Evolutionary conservation across 2,329 filamentous ascomycete genomes (phyloP), one percentile per base, ranked within the genome.

Genomic region (Exophiala sp.): DNA sequence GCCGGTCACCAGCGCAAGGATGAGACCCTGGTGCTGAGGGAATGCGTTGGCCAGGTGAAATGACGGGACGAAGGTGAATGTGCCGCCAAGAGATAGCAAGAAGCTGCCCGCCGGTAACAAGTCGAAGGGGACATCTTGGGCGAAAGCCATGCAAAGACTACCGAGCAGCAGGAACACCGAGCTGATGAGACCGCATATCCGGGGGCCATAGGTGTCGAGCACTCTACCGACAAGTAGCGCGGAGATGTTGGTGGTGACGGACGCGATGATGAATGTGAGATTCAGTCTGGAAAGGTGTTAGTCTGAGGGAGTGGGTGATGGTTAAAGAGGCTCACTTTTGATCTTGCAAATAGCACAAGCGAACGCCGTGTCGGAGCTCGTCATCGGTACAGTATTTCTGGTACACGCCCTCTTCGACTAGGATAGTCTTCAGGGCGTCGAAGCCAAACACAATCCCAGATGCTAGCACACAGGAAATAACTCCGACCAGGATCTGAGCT

Each of bases 241-340:
- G 40, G 85, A 88, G 14, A 95, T 86, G 65, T 96, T 96, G 41
- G 91, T 94, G 8, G 83, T 87, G 2, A 95, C 91, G 20, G 90
- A 91, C 21, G 91, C 90, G 35, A 91, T 81, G 8, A 89, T 94
- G 75, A 96, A 96, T 86, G 95, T 95, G 64, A 95, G 75, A 67
- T 96, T 96, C 54, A 96, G 78, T 59, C 72, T 74, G 51, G 20
- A 43, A 3, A 24, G 12, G n/a, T 8, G 39, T 12, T 2, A 43
- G 16, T 34, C 24, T 11, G 20, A 35, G 29, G 16, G 4, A n/a
- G 14, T n/a, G 12, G 11, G 9, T 39, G 36, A 42, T n/a, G 16
- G 36, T 21, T 33, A 16, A 50, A 24, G 43, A 36, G 14, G 54
- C 65, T 38, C 69, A 76, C 73, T 75, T 68, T 50, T 82, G 66